Evolutionary conservation across 75 land plant species (phyloP).

Genomic region (Pseudotsuga menziesii): DNA sequence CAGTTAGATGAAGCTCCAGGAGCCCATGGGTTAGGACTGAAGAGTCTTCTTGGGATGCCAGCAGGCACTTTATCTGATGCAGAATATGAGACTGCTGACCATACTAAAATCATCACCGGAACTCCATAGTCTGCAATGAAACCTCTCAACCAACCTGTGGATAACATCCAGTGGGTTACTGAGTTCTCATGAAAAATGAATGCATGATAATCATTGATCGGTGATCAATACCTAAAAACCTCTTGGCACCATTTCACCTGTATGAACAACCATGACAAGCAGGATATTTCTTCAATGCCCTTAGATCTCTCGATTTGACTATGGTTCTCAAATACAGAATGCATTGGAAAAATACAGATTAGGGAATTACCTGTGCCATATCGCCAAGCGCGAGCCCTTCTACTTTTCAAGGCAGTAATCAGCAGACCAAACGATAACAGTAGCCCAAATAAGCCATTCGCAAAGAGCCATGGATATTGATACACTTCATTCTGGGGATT

Average conservation of each 20-base stretch:
- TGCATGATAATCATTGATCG: neutral
- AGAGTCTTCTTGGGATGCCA: constrained; percentile 74
- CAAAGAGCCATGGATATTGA: constrained; percentile 65
- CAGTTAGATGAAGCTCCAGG: constrained; percentile 49
- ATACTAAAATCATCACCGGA: constrained; percentile 79
- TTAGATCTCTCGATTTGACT: neutral
- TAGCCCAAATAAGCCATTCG: constrained; percentile 72
- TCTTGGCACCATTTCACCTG: neutral
- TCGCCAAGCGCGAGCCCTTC: constrained; percentile 72
- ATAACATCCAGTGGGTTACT: neutral
- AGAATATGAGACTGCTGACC: constrained; percentile 81
- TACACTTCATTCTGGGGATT: constrained; percentile 28
- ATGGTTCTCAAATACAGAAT: neutral
- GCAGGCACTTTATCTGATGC: constrained; percentile 59
- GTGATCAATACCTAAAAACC: neutral
- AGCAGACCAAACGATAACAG: constrained; percentile 68
- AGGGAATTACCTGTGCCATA: constrained; percentile 61
- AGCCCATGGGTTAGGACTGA: constrained; percentile 67
- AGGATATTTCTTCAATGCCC: neutral
- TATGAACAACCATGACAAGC: neutral
- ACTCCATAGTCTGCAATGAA: constrained; percentile 94
- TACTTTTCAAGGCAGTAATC: constrained; percentile 55
- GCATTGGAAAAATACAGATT: neutral
- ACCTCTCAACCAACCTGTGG: constrained; percentile 62
- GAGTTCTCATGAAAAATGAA: neutral